Conservation (phyloP, 2,329 filamentous ascomycete genomes). For the Talaromyces sp. region DNA sequence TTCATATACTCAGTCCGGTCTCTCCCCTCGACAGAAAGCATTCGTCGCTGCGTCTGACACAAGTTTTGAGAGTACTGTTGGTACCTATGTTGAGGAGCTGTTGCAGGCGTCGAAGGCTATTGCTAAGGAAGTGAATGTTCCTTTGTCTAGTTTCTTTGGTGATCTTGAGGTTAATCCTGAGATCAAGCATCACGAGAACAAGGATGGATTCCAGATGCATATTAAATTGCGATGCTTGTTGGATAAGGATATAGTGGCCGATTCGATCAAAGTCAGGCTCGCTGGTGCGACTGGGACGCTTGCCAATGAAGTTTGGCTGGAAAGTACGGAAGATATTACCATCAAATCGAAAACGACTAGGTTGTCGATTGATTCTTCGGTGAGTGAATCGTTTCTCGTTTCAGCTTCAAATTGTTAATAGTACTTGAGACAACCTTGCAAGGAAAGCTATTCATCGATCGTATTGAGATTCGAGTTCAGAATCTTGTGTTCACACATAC, state of each 20-base stretch:
- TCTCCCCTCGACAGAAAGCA: slow-evolving; percentile 31
- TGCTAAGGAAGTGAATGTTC: slow-evolving; percentile 62
- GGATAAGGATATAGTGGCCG: slow-evolving; percentile 64
- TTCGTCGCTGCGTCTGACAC: slow-evolving; percentile 32
- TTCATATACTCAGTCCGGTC: slow-evolving; percentile 30
- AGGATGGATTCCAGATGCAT: slow-evolving; percentile 71
- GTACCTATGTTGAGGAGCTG: slow-evolving; percentile 41
- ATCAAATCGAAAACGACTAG: slow-evolving; percentile 57
- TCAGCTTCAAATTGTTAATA: background rate
- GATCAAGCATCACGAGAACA: slow-evolving; percentile 65
- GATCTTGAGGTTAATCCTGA: slow-evolving; percentile 65
- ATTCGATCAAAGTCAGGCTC: slow-evolving; percentile 63
- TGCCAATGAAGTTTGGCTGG: slow-evolving; percentile 65
- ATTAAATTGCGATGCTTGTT: slow-evolving; percentile 70
- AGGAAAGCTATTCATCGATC: slow-evolving; percentile 72
- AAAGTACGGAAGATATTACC: slow-evolving; percentile 45
- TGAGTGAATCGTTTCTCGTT: slow-evolving; percentile 30
- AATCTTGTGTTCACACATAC: slow-evolving; percentile 40
- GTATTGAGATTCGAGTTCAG: slow-evolving; percentile 57
- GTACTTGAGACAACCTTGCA: slow-evolving; percentile 43
- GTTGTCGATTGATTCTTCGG: slow-evolving; percentile 49
- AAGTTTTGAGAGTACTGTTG: slow-evolving; percentile 29
- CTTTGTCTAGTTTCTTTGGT: slow-evolving; percentile 71
- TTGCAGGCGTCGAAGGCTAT: slow-evolving; percentile 50
- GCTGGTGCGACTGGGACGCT: slow-evolving; percentile 48